Evolutionary conservation across 2,329 filamentous ascomycete genomes (phyloP).

Genomic region (Pseudofabraea citricarpa): DNA sequence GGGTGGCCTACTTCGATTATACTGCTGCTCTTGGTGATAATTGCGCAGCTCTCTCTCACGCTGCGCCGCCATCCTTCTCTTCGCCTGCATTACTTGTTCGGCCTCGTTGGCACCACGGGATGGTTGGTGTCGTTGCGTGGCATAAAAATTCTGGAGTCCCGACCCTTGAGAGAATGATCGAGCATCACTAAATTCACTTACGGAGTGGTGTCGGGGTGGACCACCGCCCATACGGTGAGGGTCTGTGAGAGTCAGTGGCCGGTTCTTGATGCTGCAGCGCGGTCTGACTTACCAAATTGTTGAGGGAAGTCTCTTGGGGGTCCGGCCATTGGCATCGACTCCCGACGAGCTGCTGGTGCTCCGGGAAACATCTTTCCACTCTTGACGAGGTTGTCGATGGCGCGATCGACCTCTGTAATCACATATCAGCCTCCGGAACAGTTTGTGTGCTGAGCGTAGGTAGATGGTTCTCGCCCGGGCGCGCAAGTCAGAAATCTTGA

Average conservation of each 20-base stretch:
- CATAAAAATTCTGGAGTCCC: constrained; percentile 91
- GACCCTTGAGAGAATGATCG: constrained; percentile 63
- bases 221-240: constrained; percentile 61
- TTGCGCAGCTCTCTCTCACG: constrained; percentile 98
- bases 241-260: constrained; percentile 45
- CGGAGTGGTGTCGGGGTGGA: constrained; percentile 73
- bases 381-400: constrained; percentile 92
- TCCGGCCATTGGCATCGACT: constrained; percentile 65
- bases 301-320: constrained; percentile 51
- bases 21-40: constrained; percentile 99
- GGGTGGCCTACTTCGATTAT: constrained; percentile 95
- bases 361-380: constrained; percentile 86
- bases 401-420: constrained; percentile 82
- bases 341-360: too few relatives aligned
- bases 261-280: constrained; percentile 9
- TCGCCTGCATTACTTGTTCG: constrained; percentile 98
- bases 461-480: too few relatives aligned
- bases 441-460: too few relatives aligned
- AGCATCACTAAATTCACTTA: constrained; percentile 72
- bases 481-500: too few relatives aligned
- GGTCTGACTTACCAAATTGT: constrained; percentile 48
- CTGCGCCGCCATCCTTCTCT: constrained; percentile 98
- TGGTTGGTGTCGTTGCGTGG: constrained; percentile 85
- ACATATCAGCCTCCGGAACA: too few relatives aligned
- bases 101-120: constrained; percentile 81